phyloP scores from a whole-genome alignment of 2,329 filamentous ascomycete species.

The Fusarium sp. region DNA sequence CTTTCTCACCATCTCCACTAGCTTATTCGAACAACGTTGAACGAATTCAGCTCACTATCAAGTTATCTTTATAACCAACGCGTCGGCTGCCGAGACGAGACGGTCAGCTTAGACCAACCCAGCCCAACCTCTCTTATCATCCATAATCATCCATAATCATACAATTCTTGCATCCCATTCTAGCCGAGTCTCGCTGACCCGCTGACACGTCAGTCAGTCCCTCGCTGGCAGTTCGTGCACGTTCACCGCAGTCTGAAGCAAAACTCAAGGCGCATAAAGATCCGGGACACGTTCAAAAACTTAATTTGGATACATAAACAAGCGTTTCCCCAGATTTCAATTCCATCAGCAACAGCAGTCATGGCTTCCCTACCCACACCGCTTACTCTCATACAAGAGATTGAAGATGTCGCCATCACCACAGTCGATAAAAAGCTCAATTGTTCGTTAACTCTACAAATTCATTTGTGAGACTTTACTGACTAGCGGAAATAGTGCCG shows the following conservation, averaged over 20 bases:
- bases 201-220: constrained; percentile 4
- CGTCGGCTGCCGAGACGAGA: neutral
- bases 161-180: neutral
- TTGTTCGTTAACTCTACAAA: neutral
- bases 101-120: neutral
- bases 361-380: constrained; percentile 2
- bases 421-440: constrained; percentile 1
- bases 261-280: constrained; percentile 1
- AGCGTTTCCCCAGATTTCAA: neutral
- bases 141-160: neutral
- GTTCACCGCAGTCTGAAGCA: neutral
- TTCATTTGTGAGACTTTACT: neutral
- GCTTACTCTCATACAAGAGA: constrained; percentile 6
- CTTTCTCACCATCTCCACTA: constrained; percentile 6
- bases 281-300: neutral
- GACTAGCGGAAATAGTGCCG: neutral
- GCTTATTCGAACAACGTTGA: neutral
- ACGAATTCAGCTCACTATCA: neutral
- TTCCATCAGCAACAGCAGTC: neutral
- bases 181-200: constrained; percentile 1
- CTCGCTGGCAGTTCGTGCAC: neutral
- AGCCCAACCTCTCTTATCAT: neutral
- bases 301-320: neutral
- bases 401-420: constrained; percentile 5
- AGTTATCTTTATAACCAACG: neutral